Conservation (phyloP, 805 yeast genomes). For the Cyberlindnera sargentensis region DNA sequence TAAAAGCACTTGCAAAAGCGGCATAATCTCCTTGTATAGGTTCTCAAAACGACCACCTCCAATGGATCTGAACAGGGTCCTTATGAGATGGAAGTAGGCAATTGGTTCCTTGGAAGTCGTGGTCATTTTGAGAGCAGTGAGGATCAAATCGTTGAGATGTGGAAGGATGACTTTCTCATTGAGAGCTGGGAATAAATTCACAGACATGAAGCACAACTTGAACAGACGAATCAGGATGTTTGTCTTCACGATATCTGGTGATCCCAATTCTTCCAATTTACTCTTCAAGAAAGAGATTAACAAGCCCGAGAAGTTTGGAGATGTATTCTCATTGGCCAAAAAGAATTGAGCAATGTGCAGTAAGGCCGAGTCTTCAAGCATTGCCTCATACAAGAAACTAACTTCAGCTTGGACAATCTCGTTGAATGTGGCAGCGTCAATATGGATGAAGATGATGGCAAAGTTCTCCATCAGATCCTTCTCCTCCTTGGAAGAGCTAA, state of each 20-base stretch:
- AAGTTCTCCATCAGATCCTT: slow-evolving; percentile 93
- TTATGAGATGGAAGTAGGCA: slow-evolving; percentile 78
- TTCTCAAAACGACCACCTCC: slow-evolving; percentile 97
- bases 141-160: slow-evolving; percentile 74
- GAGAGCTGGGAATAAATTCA: slow-evolving; percentile 77
- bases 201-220: slow-evolving; percentile 93
- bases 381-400: slow-evolving; percentile 67
- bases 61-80: slow-evolving; percentile 87
- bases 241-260: slow-evolving; percentile 67
- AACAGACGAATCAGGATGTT: slow-evolving; percentile 79
- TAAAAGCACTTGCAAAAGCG: slow-evolving; percentile 76
- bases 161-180: slow-evolving; percentile 88
- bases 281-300: slow-evolving; percentile 69
- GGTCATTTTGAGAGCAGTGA: slow-evolving; percentile 71
- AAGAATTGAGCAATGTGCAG: slow-evolving; percentile 91
- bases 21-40: slow-evolving; percentile 87
- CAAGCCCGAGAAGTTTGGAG: slow-evolving; percentile 85
- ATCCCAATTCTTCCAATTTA: slow-evolving; percentile 72
- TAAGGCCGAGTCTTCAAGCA: slow-evolving; percentile 77
- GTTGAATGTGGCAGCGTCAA: slow-evolving; percentile 93
- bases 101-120: slow-evolving; percentile 87
- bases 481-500: slow-evolving; percentile 85
- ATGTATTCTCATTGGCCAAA: slow-evolving; percentile 88
- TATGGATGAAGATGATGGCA: slow-evolving; percentile 87
- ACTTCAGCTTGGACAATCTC: slow-evolving; percentile 83